Evolutionary conservation across 1,284 basidiomycete species (phyloP).

Genomic region (Rhodotorula sp.): DNA sequence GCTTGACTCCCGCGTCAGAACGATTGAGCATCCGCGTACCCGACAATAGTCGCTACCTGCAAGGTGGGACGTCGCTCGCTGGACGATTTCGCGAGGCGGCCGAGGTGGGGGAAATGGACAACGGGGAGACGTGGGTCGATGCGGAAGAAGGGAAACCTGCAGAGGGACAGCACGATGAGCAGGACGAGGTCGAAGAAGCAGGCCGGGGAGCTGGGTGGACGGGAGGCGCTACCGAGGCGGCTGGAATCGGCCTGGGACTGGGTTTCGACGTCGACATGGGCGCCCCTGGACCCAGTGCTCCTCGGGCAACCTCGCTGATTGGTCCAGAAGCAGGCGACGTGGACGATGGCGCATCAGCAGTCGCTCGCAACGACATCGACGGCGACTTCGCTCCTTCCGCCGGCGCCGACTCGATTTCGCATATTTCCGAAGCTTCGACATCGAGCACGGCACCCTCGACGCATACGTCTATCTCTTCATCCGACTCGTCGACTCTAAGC

Average conservation of each 20-base stretch:
- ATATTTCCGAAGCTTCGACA: not conserved
- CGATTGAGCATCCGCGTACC: slow-evolving; percentile 1
- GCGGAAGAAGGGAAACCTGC: not conserved
- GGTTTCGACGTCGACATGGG: not conserved
- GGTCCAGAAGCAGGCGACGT: too few species aligned
- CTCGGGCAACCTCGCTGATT: too few species aligned
- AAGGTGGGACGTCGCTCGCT: not conserved
- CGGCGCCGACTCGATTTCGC: not conserved
- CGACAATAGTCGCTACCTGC: not conserved
- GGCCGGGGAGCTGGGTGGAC: too few species aligned
- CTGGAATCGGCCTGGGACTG: not conserved
- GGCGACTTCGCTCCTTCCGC: not conserved
- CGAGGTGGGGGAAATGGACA: not conserved
- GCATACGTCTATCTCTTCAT: not conserved
- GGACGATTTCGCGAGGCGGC: not conserved
- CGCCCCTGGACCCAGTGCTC: not conserved
- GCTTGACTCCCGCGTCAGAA: not conserved
- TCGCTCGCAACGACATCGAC: not conserved
- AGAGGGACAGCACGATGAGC: not conserved
- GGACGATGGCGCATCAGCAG: not conserved
- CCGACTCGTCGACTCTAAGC: slow-evolving; percentile 13
- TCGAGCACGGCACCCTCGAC: not conserved
- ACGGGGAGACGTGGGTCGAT: not conserved
- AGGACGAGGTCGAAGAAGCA: not conserved
- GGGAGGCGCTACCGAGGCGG: not conserved